Evolutionary conservation across 2,329 filamentous ascomycete species (phyloP).

Genomic region (Dryadomyces quercivorus): DNA sequence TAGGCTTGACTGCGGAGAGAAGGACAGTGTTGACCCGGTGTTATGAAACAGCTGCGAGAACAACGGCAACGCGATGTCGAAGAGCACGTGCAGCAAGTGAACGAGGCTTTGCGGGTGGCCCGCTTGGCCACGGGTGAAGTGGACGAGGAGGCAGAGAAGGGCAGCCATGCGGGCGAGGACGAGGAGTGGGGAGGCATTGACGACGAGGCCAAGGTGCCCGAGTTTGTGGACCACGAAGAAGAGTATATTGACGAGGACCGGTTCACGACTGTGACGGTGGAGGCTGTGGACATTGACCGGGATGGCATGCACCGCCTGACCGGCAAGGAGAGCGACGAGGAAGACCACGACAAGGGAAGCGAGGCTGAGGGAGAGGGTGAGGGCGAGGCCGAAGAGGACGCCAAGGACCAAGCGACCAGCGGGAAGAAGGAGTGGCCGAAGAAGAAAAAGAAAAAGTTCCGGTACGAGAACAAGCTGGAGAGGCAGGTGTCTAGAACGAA

Average conservation of each 20-base stretch:
- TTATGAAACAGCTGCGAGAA: constrained; percentile 55
- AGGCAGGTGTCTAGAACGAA: constrained; percentile 63
- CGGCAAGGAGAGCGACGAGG: constrained; percentile 10
- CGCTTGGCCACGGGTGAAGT: constrained; percentile 31
- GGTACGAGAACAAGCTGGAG: constrained; percentile 83
- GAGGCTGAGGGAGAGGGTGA: constrained; percentile 21
- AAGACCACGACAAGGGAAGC: constrained; percentile 23
- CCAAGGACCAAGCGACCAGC: constrained; percentile 17
- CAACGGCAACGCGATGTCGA: constrained; percentile 73
- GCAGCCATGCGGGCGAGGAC: constrained; percentile 24
- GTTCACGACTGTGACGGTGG: constrained; percentile 89
- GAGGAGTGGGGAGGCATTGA: constrained; percentile 55
- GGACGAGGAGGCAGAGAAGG: constrained; percentile 33
- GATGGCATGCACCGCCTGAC: constrained; percentile 53
- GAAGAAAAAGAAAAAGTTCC: constrained; percentile 83
- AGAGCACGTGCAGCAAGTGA: constrained; percentile 67
- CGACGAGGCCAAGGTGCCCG: constrained; percentile 25
- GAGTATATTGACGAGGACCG: constrained; percentile 95
- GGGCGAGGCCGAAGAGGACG: constrained; percentile 20
- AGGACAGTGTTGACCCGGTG: neutral
- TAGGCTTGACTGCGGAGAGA: neutral
- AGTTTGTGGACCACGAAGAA: constrained; percentile 66
- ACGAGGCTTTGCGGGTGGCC: constrained; percentile 54
- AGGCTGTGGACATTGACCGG: constrained; percentile 69
- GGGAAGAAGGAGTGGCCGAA: constrained; percentile 33